Conservation (phyloP, 2,329 filamentous ascomycete genomes). For the Drechslera avenae region DNA sequence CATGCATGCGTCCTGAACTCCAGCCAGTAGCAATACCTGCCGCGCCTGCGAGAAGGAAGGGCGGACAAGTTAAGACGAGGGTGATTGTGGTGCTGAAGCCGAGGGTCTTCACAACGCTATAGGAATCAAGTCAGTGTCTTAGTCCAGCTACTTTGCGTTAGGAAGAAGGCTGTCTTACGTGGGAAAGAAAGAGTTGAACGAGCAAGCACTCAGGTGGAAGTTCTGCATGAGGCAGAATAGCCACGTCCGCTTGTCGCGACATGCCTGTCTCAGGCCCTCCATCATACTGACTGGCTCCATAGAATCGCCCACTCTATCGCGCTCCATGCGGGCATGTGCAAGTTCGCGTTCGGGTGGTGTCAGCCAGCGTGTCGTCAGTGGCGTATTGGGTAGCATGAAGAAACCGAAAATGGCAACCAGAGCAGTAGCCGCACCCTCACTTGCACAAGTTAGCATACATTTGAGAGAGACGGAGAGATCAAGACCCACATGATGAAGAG, state of each 20-base stretch:
- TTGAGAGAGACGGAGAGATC: background rate
- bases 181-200: constrained; percentile 43
- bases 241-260: constrained; percentile 36
- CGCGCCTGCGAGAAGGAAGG: constrained; percentile 54
- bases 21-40: constrained; percentile 56
- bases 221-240: constrained; percentile 43
- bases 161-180: constrained; percentile 24
- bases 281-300: constrained; percentile 30
- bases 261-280: constrained; percentile 37
- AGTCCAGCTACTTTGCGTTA: too few species aligned
- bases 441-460: constrained; percentile 10
- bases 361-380: constrained; percentile 53
- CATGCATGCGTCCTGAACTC: constrained; percentile 57
- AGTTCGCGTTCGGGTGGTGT: constrained; percentile 53
- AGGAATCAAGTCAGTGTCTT: background rate
- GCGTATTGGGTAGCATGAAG: constrained; percentile 36
- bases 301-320: constrained; percentile 57
- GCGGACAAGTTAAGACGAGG: constrained; percentile 52
- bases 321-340: constrained; percentile 45
- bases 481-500: constrained; percentile 46
- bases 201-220: constrained; percentile 35
- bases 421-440: constrained; percentile 34
- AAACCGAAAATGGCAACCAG: constrained; percentile 38
- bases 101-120: constrained; percentile 44
- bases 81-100: constrained; percentile 46